phyloP scores from a whole-genome alignment of 2,329 filamentous ascomycete genomes.

The Cryphonectria carpinicola region DNA sequence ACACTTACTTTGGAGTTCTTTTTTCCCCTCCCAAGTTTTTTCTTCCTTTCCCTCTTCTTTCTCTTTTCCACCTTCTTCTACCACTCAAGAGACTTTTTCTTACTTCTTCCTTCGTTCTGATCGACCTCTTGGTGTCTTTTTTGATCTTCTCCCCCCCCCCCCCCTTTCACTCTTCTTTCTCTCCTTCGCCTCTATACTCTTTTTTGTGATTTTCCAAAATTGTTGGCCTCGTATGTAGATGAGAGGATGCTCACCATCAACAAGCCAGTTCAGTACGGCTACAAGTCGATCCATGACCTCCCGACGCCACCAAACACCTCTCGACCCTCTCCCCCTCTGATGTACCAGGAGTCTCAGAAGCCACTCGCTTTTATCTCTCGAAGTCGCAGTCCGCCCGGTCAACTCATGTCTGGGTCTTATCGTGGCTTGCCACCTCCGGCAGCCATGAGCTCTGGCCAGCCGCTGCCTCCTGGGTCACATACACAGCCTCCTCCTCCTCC shows the following conservation, averaged over 20 bases:
- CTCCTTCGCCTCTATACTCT: constrained; percentile 12
- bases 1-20: constrained; percentile 13
- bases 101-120: constrained; percentile 16
- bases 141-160: too few relatives aligned
- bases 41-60: constrained; percentile 10
- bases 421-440: constrained; percentile 71
- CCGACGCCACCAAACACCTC: constrained; percentile 61
- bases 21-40: constrained; percentile 2
- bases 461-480: constrained; percentile 43
- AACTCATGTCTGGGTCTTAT: constrained; percentile 71
- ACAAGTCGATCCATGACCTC: constrained; percentile 65
- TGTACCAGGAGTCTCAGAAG: constrained; percentile 53
- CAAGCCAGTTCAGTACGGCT: constrained; percentile 63
- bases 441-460: constrained; percentile 63
- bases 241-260: constrained; percentile 66
- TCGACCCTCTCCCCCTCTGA: constrained; percentile 59
- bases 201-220: constrained; percentile 14
- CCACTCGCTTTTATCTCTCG: constrained; percentile 44
- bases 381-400: constrained; percentile 52
- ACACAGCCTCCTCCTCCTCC: constrained; percentile 33
- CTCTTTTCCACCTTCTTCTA: constrained; percentile 3
- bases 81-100: constrained; percentile 13
- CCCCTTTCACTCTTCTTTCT: constrained; percentile 7
- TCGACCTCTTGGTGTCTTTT: constrained; percentile 9
- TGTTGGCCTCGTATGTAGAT: constrained; percentile 34